Evolutionary conservation across 2,329 filamentous ascomycete genomes (phyloP).

Genomic region (Calonectria ilicicola): DNA sequence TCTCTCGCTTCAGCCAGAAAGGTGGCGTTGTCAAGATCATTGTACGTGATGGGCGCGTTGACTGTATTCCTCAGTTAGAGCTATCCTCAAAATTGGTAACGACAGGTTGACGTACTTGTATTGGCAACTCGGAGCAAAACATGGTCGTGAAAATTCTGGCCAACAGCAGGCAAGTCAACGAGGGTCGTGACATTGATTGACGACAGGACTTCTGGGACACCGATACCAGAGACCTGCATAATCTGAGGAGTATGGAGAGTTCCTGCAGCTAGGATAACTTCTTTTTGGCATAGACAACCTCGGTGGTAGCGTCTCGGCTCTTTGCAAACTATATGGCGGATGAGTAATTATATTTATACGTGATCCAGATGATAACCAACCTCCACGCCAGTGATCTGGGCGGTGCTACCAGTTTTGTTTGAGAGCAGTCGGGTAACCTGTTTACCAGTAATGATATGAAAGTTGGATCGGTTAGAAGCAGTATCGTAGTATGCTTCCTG

Average conservation of each 20-base stretch:
- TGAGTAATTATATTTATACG: not conserved
- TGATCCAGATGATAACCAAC: conserved; percentile 10
- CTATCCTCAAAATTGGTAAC: accelerated
- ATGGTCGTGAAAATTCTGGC: not conserved
- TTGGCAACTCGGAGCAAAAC: not conserved
- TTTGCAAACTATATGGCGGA: not conserved
- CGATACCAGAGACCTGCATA: not conserved
- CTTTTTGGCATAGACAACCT: not conserved
- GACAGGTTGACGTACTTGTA: not conserved
- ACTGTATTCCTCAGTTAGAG: not conserved
- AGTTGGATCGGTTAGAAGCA: conserved; percentile 23
- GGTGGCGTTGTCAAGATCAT: not conserved
- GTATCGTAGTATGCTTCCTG: conserved; percentile 35
- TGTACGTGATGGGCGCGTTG: not conserved
- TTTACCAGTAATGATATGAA: conserved; percentile 23
- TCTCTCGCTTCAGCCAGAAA: not conserved
- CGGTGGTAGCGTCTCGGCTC: not conserved
- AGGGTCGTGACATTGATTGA: not conserved
- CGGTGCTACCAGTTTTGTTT: conserved; percentile 9
- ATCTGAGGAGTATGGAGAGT: not conserved
- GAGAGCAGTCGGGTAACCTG: conserved; percentile 37
- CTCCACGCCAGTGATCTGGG: conserved; percentile 32
- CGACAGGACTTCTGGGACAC: not conserved
- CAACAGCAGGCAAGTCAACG: not conserved
- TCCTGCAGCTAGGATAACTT: not conserved